Conservation (phyloP, 805 yeast species). For the Zygotorulaspora florentina region DNA sequence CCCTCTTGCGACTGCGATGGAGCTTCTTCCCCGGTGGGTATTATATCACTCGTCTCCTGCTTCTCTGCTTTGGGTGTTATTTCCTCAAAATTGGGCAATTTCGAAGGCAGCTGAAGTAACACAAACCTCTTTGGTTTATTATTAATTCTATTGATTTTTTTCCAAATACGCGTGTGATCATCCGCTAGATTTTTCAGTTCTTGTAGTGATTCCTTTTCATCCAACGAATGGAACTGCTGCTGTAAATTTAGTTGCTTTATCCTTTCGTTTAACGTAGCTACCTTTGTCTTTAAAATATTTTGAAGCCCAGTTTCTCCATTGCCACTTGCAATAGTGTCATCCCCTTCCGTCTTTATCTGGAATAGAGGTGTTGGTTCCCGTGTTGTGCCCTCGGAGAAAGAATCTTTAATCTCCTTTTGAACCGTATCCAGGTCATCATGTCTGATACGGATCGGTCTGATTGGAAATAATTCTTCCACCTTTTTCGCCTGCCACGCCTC, state of each 20-base stretch:
- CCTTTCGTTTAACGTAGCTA: conserved; percentile 27
- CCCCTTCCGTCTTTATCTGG: conserved; percentile 10
- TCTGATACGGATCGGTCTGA: conserved; percentile 57
- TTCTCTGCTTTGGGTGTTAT: conserved; percentile 9
- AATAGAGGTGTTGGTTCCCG: conserved; percentile 29
- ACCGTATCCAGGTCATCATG: conserved; percentile 39
- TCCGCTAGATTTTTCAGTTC: conserved; percentile 36
- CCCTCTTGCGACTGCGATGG: conserved; percentile 6
- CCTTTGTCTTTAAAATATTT: conserved; percentile 22
- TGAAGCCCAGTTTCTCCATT: conserved; percentile 11
- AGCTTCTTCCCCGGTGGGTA: conserved; percentile 8
- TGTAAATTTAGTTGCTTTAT: conserved; percentile 28
- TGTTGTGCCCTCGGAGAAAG: conserved; percentile 24
- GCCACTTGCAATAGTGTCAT: not conserved
- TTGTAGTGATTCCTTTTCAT: conserved; percentile 34
- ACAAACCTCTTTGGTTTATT: conserved; percentile 35
- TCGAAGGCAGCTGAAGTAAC: conserved; percentile 39
- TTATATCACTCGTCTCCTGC: conserved; percentile 2
- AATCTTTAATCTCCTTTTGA: conserved; percentile 31
- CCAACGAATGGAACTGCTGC: conserved; percentile 30
- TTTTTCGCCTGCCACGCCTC: conserved; percentile 25
- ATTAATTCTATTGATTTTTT: conserved; percentile 29
- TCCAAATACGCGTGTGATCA: conserved; percentile 39
- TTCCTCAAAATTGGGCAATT: conserved; percentile 35
- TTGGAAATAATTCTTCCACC: conserved; percentile 52